Evolutionary conservation across 2,329 filamentous ascomycete genomes (phyloP), one percentile per base, ranked within the genome.

Genomic region (Fusarium multiceps): DNA sequence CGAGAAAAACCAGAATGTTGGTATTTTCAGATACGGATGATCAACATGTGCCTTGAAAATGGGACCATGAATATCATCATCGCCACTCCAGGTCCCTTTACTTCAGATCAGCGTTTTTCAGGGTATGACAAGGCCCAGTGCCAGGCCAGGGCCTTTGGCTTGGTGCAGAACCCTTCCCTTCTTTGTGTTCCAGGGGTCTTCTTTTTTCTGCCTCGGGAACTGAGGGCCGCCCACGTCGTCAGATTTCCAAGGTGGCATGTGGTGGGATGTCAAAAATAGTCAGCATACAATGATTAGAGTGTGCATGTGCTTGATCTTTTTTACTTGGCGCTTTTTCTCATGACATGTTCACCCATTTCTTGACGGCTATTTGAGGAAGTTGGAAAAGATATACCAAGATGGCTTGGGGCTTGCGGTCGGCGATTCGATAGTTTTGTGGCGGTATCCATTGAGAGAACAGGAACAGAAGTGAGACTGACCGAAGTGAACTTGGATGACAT

Each of bases 161-260:
- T 37, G 20, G 30, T 32, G 42, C 53, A 65, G 63, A 64, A 48
- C 58, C 63, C 30, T 66, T 66, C 40, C 46, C 32, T 21, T 23
- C 43, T 57, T 57, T 68, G 67, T 67, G 63, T 68, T 68, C 63
- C 67, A 70, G 67, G 67, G 67, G 67, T 62, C 50, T 68, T 46
- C 57, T 27, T 54, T 48, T 50, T 60, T 55, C 21, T 68, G 37
- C 60, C 55, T 69, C 63, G 68, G 68, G 47, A 55, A 48, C 68
- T 57, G 59, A 61, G 55, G 63, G 51, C 68, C 68, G 59, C 43
- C 20, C 30, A 42, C 30, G 54, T 34, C 49, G 48, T 67, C 63
- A 50, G 57, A 42, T 59, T 42, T 59, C 23, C 28, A 43, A 41
- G 28, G 49, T 56, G 62, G 40, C 62, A 66, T 66, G 62, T 64